Conservation (phyloP, 345 rosid genomes). For the Tarenaya hassleriana region DNA sequence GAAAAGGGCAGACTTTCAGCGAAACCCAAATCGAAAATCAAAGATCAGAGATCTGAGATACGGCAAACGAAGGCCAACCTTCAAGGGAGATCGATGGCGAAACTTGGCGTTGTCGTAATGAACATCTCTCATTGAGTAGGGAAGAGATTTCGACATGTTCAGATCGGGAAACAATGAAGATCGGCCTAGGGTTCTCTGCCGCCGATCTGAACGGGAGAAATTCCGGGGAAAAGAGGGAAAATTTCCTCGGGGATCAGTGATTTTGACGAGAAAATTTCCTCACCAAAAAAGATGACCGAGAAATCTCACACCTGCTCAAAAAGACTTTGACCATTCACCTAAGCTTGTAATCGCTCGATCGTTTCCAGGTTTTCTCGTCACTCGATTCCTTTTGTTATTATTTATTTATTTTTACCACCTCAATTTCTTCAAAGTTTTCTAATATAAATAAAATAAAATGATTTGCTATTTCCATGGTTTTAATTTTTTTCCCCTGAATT, state of each 20-base stretch:
- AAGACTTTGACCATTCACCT: constrained; percentile 25
- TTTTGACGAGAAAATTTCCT: background rate
- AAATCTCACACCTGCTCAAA: constrained; percentile 17
- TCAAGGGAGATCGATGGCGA: constrained; percentile 65
- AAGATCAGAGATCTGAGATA: too few species aligned
- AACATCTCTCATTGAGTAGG: constrained; percentile 76
- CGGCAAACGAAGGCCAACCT: too few species aligned
- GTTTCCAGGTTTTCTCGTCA: background rate
- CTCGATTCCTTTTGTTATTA: too few species aligned
- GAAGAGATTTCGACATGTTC: constrained; percentile 65
- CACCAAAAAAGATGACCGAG: background rate
- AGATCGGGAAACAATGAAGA: constrained; percentile 13
- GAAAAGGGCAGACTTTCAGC: constrained; percentile 18
- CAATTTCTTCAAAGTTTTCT: too few species aligned
- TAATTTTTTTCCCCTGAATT: too few species aligned
- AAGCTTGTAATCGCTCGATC: constrained; percentile 13
- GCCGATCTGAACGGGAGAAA: constrained; percentile 17
- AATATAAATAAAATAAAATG: too few species aligned
- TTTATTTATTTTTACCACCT: too few species aligned
- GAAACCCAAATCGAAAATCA: background rate
- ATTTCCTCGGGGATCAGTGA: constrained; percentile 4
- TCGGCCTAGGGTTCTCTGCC: constrained; percentile 15
- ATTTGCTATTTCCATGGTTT: too few species aligned
- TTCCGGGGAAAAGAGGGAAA: background rate
- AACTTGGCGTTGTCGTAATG: constrained; percentile 95